A percentile compares a stretch with the other conserved stretches of the same genome.
Conservation (phyloP, 2,329 filamentous ascomycete species). For the Mollisia scopiformis region DNA sequence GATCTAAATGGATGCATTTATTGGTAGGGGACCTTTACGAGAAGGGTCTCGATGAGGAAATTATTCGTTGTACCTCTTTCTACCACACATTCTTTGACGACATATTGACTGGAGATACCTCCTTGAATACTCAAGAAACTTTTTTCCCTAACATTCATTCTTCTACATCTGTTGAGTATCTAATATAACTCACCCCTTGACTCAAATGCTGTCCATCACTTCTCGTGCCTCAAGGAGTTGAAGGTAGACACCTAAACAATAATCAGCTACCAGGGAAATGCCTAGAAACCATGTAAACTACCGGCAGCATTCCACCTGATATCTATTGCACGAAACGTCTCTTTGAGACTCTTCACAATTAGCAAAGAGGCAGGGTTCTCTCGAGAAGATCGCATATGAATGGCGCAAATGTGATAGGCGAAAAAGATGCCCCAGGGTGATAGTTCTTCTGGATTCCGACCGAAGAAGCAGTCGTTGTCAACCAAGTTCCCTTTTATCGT, state of each 20-base stretch:
- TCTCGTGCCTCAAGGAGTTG: conserved; percentile 17
- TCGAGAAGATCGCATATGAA: background rate
- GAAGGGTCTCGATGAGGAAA: no score
- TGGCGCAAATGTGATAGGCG: conserved; percentile 3
- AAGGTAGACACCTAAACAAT: conserved; percentile 12
- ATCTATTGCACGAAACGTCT: background rate
- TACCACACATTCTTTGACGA: no score
- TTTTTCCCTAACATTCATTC: no score
- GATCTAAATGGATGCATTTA: no score
- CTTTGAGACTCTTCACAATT: background rate
- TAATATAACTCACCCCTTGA: no score
- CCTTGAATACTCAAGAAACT: no score
- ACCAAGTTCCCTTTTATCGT: background rate
- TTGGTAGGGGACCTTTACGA: no score
- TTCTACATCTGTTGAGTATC: no score
- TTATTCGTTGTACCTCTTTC: no score
- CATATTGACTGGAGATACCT: no score
- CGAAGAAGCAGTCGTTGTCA: conserved; percentile 3
- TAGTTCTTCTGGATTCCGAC: conserved; percentile 3
- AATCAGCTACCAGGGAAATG: background rate
- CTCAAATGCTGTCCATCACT: conserved; percentile 7
- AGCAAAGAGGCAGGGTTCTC: background rate
- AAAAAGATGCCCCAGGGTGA: conserved; percentile 13
- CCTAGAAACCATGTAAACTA: background rate
- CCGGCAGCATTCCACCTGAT: background rate